Conservation (phyloP, 129 eudicot genomes). For the Flaveria sonorensis region DNA sequence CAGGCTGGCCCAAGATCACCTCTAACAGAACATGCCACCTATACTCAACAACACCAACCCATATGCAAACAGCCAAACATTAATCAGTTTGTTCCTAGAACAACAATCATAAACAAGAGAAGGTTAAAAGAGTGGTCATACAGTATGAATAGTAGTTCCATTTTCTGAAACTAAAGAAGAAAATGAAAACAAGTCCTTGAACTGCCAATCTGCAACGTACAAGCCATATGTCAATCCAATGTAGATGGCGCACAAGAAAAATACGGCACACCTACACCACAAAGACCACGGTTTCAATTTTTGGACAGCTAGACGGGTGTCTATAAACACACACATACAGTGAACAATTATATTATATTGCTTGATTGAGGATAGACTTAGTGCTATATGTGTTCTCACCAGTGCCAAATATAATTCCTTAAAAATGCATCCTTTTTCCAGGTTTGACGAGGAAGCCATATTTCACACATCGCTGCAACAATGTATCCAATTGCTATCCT, state of each 20-base stretch:
- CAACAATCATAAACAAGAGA: neutral
- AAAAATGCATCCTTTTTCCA: slow-evolving; percentile 35
- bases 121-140: slow-evolving; percentile 36
- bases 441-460: slow-evolving; percentile 68
- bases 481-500: slow-evolving; percentile 75
- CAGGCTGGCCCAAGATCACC: slow-evolving; percentile 87
- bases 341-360: neutral
- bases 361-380: slow-evolving; percentile 19
- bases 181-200: slow-evolving; percentile 38
- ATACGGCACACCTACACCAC: slow-evolving; percentile 58
- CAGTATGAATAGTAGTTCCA: slow-evolving; percentile 45
- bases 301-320: neutral
- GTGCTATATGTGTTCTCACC: slow-evolving; percentile 47
- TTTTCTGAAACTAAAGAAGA: slow-evolving; percentile 45
- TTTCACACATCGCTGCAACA: slow-evolving; percentile 74
- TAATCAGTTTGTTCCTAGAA: neutral
- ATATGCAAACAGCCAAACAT: neutral
- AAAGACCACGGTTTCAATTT: neutral
- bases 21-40: slow-evolving; percentile 79
- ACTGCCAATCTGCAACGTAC: slow-evolving; percentile 79
- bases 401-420: slow-evolving; percentile 60
- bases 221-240: slow-evolving; percentile 66
- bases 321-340: neutral
- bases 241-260: slow-evolving; percentile 50
- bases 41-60: slow-evolving; percentile 22